Conservation (phyloP, 495 filamentous ascomycete species). For the Neurospora intermedia region DNA sequence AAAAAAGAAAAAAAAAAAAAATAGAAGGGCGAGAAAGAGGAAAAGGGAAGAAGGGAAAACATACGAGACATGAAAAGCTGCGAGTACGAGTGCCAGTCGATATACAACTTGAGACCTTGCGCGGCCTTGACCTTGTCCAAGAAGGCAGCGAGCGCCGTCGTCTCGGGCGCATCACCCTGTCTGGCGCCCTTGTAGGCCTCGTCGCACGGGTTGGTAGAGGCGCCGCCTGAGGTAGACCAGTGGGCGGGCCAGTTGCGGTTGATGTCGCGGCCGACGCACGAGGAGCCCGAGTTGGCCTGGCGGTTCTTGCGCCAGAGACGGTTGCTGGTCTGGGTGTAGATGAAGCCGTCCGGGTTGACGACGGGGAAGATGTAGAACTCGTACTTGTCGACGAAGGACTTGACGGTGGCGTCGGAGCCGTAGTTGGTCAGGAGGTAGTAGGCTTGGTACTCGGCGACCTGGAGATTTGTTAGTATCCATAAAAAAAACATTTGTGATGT, state of each 20-base stretch:
- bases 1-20: not conserved
- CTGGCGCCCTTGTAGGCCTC: conserved; percentile 43
- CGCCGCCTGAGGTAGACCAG: conserved; percentile 39
- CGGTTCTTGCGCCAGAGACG: conserved; percentile 59
- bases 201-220: conserved; percentile 42
- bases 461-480: not conserved
- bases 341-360: conserved; percentile 55
- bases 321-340: conserved; percentile 48
- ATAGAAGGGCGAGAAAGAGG: not conserved
- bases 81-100: conserved; percentile 51
- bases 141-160: conserved; percentile 29
- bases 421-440: conserved; percentile 43
- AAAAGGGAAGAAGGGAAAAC: conserved; percentile 1
- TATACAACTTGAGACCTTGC: conserved; percentile 46
- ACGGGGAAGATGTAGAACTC: conserved; percentile 55
- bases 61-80: conserved; percentile 36
- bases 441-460: conserved; percentile 43
- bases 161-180: conserved; percentile 41
- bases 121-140: conserved; percentile 25
- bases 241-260: conserved; percentile 54
- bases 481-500: too few relatives aligned
- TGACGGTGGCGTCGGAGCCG: conserved; percentile 26
- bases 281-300: conserved; percentile 28
- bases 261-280: conserved; percentile 48
- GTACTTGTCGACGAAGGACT: conserved; percentile 42